A percentile compares a stretch with the other conserved stretches of the same genome.
Evolutionary conservation across 164 flowering plant genomes (phyloP).

Genomic region (Macadamia tetraphylla): DNA sequence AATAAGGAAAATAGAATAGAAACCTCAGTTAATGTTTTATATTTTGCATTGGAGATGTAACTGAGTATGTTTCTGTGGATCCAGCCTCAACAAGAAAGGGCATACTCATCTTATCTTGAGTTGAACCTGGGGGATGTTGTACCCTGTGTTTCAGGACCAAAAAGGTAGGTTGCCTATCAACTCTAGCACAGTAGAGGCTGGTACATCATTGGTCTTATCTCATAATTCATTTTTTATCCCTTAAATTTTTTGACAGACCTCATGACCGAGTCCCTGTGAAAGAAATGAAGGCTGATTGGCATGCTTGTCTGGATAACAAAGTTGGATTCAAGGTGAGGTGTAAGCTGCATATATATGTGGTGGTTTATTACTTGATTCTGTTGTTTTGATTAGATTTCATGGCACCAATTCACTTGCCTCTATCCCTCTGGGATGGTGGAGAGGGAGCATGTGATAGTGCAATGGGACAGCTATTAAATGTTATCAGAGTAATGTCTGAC

Average conservation of each 20-base stretch:
- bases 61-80: slow-evolving; percentile 1
- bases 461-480: no score
- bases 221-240: not conserved
- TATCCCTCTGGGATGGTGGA: no score
- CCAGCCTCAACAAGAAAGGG: slow-evolving; percentile 66
- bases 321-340: slow-evolving; percentile 78
- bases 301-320: slow-evolving; percentile 67
- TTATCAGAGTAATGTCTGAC: no score
- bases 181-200: not conserved
- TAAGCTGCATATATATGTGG: not conserved
- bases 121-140: slow-evolving; percentile 64
- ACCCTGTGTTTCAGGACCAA: slow-evolving; percentile 84
- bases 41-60: not conserved
- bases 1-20: not conserved
- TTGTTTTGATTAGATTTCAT: no score
- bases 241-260: slow-evolving; percentile 38
- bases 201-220: not conserved
- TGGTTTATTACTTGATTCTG: no score
- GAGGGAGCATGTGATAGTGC: no score
- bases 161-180: slow-evolving; percentile 36
- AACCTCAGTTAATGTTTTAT: not conserved
- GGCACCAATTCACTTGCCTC: no score
- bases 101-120: slow-evolving; percentile 61
- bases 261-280: slow-evolving; percentile 81
- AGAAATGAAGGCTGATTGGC: slow-evolving; percentile 89